Percentiles rank a stretch among this genome's conserved stretches.
Evolutionary conservation across 2,329 filamentous ascomycete species (phyloP).

Genomic region (Xylariaceae sp.): DNA sequence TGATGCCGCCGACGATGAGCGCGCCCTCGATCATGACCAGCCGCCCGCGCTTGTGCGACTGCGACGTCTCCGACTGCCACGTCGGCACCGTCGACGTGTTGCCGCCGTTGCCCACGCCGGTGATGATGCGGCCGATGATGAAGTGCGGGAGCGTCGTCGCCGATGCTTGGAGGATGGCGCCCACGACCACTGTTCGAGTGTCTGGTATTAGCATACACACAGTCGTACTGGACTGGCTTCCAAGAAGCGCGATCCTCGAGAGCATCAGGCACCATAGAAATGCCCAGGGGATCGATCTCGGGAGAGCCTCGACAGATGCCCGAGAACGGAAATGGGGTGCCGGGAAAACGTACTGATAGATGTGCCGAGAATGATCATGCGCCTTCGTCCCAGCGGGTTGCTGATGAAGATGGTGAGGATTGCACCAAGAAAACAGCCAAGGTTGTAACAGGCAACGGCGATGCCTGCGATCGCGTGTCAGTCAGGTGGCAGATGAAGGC

Average conservation of each 20-base stretch:
- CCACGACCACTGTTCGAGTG: conserved; percentile 36
- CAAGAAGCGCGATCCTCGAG: too few species aligned
- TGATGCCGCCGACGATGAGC: conserved; percentile 46
- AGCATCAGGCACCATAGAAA: too few species aligned
- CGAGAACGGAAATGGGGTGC: too few species aligned
- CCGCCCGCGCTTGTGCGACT: conserved; percentile 41
- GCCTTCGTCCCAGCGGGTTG: conserved; percentile 33
- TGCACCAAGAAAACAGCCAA: conserved; percentile 34
- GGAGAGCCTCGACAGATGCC: too few species aligned
- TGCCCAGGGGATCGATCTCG: too few species aligned
- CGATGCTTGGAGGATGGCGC: conserved; percentile 36
- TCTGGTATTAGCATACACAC: too few species aligned
- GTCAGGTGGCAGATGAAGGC: too few species aligned
- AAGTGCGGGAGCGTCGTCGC: conserved; percentile 35
- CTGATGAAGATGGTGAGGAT: conserved; percentile 28
- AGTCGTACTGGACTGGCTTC: too few species aligned
- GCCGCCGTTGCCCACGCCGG: conserved; percentile 39
- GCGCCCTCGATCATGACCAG: conserved; percentile 50
- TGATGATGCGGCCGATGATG: conserved; percentile 37
- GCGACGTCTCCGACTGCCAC: conserved; percentile 4
- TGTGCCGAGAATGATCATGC: conserved; percentile 31
- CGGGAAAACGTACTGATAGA: too few species aligned
- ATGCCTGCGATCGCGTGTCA: conserved; percentile 1
- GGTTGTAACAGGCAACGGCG: conserved; percentile 18
- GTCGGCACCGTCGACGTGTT: conserved; percentile 23